Evolutionary conservation across 495 filamentous ascomycete genomes (phyloP).

Genomic region (Amphirosellinia nigrospora): DNA sequence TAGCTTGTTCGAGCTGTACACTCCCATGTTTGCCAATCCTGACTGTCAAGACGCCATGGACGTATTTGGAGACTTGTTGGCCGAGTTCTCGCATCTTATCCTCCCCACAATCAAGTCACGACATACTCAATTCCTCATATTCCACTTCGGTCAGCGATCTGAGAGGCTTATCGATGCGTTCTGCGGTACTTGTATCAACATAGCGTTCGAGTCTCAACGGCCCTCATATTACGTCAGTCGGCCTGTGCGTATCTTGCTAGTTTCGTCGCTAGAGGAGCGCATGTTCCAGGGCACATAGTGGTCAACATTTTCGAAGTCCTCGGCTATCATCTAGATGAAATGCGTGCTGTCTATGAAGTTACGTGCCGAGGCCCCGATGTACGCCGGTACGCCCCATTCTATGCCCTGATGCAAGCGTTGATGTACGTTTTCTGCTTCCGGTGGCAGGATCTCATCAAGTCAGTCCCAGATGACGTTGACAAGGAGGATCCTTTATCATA

Average conservation of each 20-base stretch:
- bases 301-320: conserved; percentile 78
- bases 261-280: conserved; percentile 86
- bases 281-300: conserved; percentile 75
- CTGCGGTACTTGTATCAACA: conserved; percentile 70
- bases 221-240: conserved; percentile 76
- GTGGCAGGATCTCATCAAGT: conserved; percentile 84
- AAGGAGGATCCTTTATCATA: conserved; percentile 62
- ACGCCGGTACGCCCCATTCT: conserved; percentile 81
- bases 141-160: conserved; percentile 86
- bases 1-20: conserved; percentile 82
- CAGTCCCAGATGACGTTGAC: conserved; percentile 53
- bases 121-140: conserved; percentile 88
- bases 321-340: conserved; percentile 70
- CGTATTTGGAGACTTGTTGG: conserved; percentile 73
- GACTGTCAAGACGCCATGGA: conserved; percentile 54
- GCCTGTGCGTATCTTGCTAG: conserved; percentile 92
- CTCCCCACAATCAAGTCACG: conserved; percentile 87
- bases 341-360: conserved; percentile 66
- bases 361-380: conserved; percentile 83
- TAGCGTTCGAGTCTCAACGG: conserved; percentile 56
- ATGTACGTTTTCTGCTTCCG: conserved; percentile 98
- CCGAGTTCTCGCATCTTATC: conserved; percentile 83
- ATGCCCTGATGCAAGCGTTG: conserved; percentile 84
- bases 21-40: conserved; percentile 65
- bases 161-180: conserved; percentile 79